These are phyloP conservation scores for Saccharomyces hybrid DNA, from an alignment of 1,139 yeast genomes.

Conservation along the genomic window DNA sequence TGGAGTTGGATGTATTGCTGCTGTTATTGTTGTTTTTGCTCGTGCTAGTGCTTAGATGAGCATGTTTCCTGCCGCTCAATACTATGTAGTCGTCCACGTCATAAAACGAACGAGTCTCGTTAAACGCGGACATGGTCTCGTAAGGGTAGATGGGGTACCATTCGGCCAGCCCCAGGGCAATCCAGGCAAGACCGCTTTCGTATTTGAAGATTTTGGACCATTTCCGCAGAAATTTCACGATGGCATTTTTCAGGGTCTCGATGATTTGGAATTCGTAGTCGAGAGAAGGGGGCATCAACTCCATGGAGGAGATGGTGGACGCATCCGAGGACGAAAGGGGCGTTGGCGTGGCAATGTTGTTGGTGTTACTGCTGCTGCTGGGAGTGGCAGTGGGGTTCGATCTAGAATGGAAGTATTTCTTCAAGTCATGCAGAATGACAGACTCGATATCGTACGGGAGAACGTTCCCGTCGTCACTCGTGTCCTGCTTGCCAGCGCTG, in stretches of 20 bases:
- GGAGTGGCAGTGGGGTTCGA: conserved; percentile 8
- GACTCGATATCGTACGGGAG: conserved; percentile 17
- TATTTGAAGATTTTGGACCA: conserved; percentile 78
- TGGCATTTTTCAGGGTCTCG: conserved; percentile 51
- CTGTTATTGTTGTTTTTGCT: conserved; percentile 1
- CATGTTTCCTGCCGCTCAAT: conserved; percentile 25
- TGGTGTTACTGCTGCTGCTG: conserved; percentile 8
- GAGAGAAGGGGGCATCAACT: conserved; percentile 9
- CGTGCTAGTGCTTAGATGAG: conserved; percentile 5
- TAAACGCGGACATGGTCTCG: conserved; percentile 28
- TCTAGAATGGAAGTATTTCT: conserved; percentile 28
- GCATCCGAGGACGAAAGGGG: conserved; percentile 6
- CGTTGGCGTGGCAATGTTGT: conserved; percentile 1
- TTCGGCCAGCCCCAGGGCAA: conserved; percentile 80
- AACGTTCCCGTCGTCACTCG: conserved; percentile 8
- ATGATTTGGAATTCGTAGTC: conserved; percentile 46
- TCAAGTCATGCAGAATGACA: conserved; percentile 24
- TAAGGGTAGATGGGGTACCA: conserved; percentile 47
- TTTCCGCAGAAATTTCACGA: conserved; percentile 56
- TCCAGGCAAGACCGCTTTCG: conserved; percentile 79
- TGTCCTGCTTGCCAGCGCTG: background rate
- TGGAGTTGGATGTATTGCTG: background rate
- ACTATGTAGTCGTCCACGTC: conserved; percentile 14
- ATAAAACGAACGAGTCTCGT: conserved; percentile 12
- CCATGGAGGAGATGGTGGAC: conserved; percentile 14